A percentile compares a stretch with the other conserved stretches of the same genome.
phyloP scores from a whole-genome alignment of 345 rosid species.

The Noccaea caerulescens region DNA sequence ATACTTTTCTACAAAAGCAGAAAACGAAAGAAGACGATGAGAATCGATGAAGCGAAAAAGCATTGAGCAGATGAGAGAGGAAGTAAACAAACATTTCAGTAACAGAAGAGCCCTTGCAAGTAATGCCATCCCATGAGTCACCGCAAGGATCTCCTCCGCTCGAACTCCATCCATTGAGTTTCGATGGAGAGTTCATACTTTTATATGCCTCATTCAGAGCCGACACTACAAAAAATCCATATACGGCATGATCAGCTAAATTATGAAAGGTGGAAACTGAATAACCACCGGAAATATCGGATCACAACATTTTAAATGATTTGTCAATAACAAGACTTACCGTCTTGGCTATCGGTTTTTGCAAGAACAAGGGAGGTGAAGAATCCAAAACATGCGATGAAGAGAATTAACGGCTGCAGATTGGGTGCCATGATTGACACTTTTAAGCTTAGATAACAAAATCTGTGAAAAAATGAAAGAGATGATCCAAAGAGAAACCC shows the following conservation, averaged over 20 bases:
- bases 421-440: constrained; percentile 35
- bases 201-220: constrained; percentile 86
- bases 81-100: constrained; percentile 62
- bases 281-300: not conserved
- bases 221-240: constrained; percentile 54
- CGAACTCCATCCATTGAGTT: constrained; percentile 71
- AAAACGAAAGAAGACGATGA: not conserved
- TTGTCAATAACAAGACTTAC: constrained; percentile 43
- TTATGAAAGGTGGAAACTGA: not conserved
- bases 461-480: constrained; percentile 10
- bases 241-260: not conserved
- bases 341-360: constrained; percentile 60
- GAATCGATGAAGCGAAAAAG: not conserved
- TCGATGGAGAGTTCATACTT: constrained; percentile 79
- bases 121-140: constrained; percentile 84
- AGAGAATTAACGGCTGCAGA: constrained; percentile 32
- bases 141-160: constrained; percentile 92
- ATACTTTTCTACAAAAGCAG: constrained; percentile 62
- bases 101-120: constrained; percentile 79
- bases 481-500: constrained; percentile 42
- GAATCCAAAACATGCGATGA: constrained; percentile 45
- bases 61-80: constrained; percentile 8
- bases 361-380: constrained; percentile 49
- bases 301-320: constrained; percentile 4
- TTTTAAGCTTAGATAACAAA: constrained; percentile 16